Evolutionary conservation across 768 basidiomycete genomes (phyloP).

Genomic region (Pleurotus citrinopileatus): DNA sequence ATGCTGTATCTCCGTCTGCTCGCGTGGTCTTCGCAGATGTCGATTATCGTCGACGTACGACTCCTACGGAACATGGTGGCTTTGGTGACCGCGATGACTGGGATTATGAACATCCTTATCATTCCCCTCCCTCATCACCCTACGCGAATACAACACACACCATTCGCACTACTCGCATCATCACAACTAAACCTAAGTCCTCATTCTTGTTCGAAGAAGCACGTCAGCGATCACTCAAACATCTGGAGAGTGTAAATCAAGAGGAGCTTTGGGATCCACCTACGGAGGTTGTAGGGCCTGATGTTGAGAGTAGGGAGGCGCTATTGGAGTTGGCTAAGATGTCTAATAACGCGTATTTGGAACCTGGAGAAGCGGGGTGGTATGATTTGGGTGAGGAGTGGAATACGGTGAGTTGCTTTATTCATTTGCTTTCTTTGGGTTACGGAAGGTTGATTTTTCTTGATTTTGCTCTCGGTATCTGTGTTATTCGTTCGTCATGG

Average conservation of each 20-base stretch:
- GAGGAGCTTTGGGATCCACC: conserved; percentile 65
- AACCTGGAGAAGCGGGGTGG: conserved; percentile 65
- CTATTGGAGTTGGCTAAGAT: conserved; percentile 89
- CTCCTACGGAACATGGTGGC: background rate
- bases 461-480: conserved; percentile 1
- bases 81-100: background rate
- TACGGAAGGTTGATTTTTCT: too few relatives aligned
- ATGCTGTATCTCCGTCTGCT: conserved; percentile 48
- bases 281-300: conserved; percentile 68
- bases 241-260: conserved; percentile 35
- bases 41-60: conserved; percentile 18
- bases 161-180: conserved; percentile 33
- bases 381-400: conserved; percentile 69
- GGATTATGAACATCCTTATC: background rate
- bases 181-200: conserved; percentile 45
- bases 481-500: background rate
- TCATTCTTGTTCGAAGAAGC: conserved; percentile 41
- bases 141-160: conserved; percentile 26
- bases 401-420: conserved; percentile 44
- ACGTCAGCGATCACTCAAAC: conserved; percentile 40
- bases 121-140: conserved; percentile 3
- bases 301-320: conserved; percentile 73
- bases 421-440: too few relatives aligned
- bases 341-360: conserved; percentile 88
- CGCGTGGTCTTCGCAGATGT: conserved; percentile 57